Conservation (phyloP, 805 yeast genomes). For the Tetrapisispora fleetii region DNA sequence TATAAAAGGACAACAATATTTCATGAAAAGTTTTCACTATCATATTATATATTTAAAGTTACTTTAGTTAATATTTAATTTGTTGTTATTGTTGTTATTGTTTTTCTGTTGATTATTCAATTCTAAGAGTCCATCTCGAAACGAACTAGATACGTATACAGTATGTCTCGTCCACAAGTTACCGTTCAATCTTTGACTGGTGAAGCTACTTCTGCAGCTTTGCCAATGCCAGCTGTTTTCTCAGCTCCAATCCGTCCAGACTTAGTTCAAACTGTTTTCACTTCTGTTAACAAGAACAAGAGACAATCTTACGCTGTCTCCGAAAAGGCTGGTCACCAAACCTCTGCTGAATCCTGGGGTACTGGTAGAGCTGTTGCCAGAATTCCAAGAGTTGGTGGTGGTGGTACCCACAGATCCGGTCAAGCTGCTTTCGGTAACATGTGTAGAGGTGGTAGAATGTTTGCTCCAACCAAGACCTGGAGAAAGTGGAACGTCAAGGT, state of each 20-base stretch:
- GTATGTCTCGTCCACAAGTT: conserved; percentile 85
- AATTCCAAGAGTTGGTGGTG: conserved; percentile 99
- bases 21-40: background rate
- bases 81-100: background rate
- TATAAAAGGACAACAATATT: no score
- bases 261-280: conserved; percentile 97
- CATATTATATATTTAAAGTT: background rate
- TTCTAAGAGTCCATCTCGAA: conserved; percentile 5
- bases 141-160: conserved; percentile 22
- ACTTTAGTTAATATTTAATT: no score
- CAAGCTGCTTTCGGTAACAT: conserved; percentile 99
- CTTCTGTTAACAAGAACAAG: conserved; percentile 99
- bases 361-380: conserved; percentile 99
- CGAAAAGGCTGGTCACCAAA: conserved; percentile 98
- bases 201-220: conserved; percentile 70
- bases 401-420: conserved; percentile 99
- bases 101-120: background rate
- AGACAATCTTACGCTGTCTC: conserved; percentile 99
- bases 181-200: conserved; percentile 86
- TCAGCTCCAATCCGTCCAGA: conserved; percentile 99
- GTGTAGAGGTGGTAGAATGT: conserved; percentile 99
- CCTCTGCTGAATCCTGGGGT: conserved; percentile 99
- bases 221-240: conserved; percentile 97
- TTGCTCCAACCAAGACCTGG: conserved; percentile 99
- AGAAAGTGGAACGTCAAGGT: conserved; percentile 99